Evolutionary conservation across 441 rosid species (phyloP), one percentile per base, ranked within the genome.

Genomic region (Flueggea neowawraea): DNA sequence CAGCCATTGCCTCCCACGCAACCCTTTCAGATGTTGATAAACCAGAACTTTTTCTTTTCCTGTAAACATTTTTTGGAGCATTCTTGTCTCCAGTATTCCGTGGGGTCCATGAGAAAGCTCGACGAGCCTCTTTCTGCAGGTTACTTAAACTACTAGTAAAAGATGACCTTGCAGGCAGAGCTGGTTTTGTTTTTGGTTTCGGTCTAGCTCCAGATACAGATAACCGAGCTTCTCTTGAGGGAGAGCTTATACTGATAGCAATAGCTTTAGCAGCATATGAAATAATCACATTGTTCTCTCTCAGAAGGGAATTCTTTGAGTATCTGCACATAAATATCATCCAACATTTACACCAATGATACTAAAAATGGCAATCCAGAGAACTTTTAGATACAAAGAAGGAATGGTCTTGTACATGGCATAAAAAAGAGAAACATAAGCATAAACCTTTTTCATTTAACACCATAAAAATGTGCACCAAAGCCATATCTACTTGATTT

Each of bases 21-120:
- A 85, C 84, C 78, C 82, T 95, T 66, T 95, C 98, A 67, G 98
- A 78, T 58, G 91, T 76, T 51, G 90, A 63, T 73, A 91, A 79
- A 58, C 95, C 96, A 67, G 96, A 91, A 81, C 75, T 95, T 80
- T 95, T 91, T 76, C 96, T 82, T 71, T 95, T 95, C 59, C 96
- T 89, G 52, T 84, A 76, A 55, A 72, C 86, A 84, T 95, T 98
- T 80, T 90, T 89, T 31, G 93, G 76, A 43, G 88, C 73, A 54
- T 79, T 77, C 83, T 83, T 90, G 61, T 86, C 97, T 67, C 84
- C 93, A 68, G 82, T 74, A 75, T 95, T 88, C 65, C 96, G 87
- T 64, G 97, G 97, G 66, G 96, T 80, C 98, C 99, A 91, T 70
- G 99, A 91, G 74, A 95, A 91, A 73, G 98, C 99, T 70, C 97